A percentile compares a stretch with the other conserved stretches of the same genome.
Evolutionary conservation across 2,329 filamentous ascomycete genomes (phyloP).

Genomic region (Plenodomus tracheiphilus): DNA sequence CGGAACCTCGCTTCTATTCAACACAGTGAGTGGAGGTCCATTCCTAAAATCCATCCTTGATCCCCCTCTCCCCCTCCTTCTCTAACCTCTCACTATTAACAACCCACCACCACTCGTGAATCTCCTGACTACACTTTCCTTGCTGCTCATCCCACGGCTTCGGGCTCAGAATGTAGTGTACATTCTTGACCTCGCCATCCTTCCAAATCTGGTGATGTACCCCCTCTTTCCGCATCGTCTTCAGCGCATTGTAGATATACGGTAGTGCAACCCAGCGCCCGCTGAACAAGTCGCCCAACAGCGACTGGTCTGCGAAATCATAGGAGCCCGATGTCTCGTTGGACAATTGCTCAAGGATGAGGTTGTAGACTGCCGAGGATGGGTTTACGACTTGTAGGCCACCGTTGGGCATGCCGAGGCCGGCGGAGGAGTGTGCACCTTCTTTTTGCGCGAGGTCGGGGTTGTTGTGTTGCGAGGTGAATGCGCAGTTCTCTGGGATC

Average conservation of each 20-base stretch:
- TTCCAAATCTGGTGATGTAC: slow-evolving; percentile 64
- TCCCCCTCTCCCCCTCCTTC: slow-evolving; percentile 52
- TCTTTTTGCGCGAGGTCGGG: slow-evolving; percentile 56
- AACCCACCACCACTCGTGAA: slow-evolving; percentile 62
- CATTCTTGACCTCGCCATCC: slow-evolving; percentile 63
- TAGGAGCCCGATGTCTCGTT: slow-evolving; percentile 54
- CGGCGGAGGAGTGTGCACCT: slow-evolving; percentile 55
- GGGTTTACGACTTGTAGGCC: slow-evolving; percentile 66
- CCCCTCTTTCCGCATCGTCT: slow-evolving; percentile 59
- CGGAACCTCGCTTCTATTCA: background rate
- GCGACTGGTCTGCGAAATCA: slow-evolving; percentile 64
- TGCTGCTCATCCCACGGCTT: slow-evolving; percentile 65
- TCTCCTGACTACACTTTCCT: slow-evolving; percentile 51
- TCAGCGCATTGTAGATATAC: slow-evolving; percentile 65
- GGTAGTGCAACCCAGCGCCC: slow-evolving; percentile 62
- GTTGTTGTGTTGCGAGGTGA: slow-evolving; percentile 59
- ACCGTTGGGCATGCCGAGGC: slow-evolving; percentile 63
- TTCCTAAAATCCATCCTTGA: slow-evolving; percentile 56
- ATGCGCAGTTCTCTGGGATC: slow-evolving; percentile 63
- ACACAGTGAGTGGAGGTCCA: background rate
- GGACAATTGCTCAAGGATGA: slow-evolving; percentile 54
- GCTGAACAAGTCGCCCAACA: slow-evolving; percentile 60
- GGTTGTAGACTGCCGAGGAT: slow-evolving; percentile 55
- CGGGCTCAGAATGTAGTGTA: slow-evolving; percentile 64
- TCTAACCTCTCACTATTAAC: slow-evolving; percentile 54